A percentile compares a stretch with the other conserved stretches of the same genome.
phyloP scores from a whole-genome alignment of 148 eudicot genomes.

The Pouteria glomerata region DNA sequence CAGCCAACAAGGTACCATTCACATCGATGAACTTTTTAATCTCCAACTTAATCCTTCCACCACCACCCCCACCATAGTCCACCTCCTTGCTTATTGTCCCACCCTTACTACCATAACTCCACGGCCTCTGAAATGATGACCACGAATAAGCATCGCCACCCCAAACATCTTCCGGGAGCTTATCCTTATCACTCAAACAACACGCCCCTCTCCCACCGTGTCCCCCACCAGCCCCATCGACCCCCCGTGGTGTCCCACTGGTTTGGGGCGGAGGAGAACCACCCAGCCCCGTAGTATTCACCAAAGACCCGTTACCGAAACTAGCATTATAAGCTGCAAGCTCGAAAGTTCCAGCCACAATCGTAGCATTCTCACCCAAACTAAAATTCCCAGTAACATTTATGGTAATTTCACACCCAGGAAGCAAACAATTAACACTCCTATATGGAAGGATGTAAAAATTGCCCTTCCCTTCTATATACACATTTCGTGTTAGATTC shows the following conservation, averaged over 20 bases:
- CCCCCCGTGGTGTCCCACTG: conserved; percentile 77
- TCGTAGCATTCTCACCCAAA: conserved; percentile 61
- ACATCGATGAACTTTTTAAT: conserved; percentile 48
- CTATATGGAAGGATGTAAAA: conserved; percentile 69
- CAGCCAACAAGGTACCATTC: conserved; percentile 76
- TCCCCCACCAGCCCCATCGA: conserved; percentile 94
- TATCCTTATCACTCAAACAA: conserved; percentile 51
- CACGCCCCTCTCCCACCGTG: conserved; percentile 93
- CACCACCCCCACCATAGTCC: conserved; percentile 95
- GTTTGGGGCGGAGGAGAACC: conserved; percentile 80
- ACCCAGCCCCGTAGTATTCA: conserved; percentile 74
- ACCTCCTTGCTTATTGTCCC: conserved; percentile 79
- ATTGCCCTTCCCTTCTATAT: conserved; percentile 81
- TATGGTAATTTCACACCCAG: conserved; percentile 64
- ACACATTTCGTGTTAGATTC: conserved; percentile 63
- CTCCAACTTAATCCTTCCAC: conserved; percentile 63
- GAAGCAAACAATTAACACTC: conserved; percentile 38
- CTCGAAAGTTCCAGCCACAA: conserved; percentile 58
- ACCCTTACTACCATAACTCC: conserved; percentile 92
- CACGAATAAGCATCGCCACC: conserved; percentile 95
- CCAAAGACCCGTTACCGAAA: conserved; percentile 53
- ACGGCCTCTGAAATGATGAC: conserved; percentile 60
- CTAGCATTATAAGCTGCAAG: conserved; percentile 54
- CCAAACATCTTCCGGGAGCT: conserved; percentile 83
- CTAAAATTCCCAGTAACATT: conserved; percentile 71